These are phyloP conservation scores for Fallopia convolvulus DNA, from an alignment of 148 eudicot species.

Conservation along the genomic window DNA sequence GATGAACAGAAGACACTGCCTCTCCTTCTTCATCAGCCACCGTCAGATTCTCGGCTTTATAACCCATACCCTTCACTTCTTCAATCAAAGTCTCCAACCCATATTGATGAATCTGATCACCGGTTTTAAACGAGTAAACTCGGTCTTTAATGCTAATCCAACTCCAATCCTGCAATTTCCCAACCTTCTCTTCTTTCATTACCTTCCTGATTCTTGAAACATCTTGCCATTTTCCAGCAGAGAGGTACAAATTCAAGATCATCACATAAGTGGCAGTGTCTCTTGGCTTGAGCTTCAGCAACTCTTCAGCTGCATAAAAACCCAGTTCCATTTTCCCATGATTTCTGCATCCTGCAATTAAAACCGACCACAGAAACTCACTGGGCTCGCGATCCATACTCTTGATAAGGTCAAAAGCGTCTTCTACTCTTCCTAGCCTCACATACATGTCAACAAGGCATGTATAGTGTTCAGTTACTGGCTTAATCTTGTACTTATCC, in stretches of 20 bases:
- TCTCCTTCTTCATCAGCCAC: conserved; percentile 25
- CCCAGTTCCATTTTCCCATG: conserved; percentile 50
- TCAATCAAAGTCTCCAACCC: conserved; percentile 27
- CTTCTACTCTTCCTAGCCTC: conserved; percentile 53
- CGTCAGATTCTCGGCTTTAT: conserved; percentile 14
- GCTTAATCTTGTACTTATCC: conserved; percentile 47
- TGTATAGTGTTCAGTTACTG: conserved; percentile 61
- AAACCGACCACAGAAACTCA: conserved; percentile 55
- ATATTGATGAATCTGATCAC: conserved; percentile 15
- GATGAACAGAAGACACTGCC: conserved; percentile 21
- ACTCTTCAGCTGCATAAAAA: conserved; percentile 55
- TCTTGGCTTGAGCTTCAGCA: conserved; percentile 47
- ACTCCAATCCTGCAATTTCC: conserved; percentile 58
- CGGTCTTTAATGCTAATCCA: conserved; percentile 53
- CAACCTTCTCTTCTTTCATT: conserved; percentile 48
- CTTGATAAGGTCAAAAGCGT: conserved; percentile 56
- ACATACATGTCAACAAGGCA: conserved; percentile 64
- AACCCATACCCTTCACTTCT: conserved; percentile 33
- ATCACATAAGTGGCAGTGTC: conserved; percentile 43
- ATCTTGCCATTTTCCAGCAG: conserved; percentile 62
- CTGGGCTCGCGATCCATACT: conserved; percentile 46
- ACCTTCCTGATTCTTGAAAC: conserved; percentile 57
- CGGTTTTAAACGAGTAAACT: conserved; percentile 45
- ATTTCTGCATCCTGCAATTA: conserved; percentile 70
- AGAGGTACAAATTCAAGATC: conserved; percentile 57